A percentile compares a stretch with the other conserved stretches of the same genome.
Conservation (phyloP, 495 filamentous ascomycete species). For the Annulohypoxylon nitens region DNA sequence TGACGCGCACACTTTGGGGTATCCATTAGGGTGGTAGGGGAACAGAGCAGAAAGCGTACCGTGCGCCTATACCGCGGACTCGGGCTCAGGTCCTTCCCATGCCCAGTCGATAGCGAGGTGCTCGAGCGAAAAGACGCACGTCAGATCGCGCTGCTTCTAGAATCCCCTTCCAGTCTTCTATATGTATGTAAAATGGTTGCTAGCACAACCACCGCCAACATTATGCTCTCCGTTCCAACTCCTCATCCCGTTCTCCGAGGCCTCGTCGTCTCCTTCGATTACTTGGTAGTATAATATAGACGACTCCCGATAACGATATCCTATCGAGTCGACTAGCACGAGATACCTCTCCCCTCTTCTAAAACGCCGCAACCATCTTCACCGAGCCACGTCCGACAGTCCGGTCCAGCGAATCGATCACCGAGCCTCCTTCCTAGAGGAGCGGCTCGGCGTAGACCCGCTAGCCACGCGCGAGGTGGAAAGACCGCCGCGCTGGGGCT, state of each 20-base stretch:
- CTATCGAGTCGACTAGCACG: not conserved
- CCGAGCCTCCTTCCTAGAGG: conserved; percentile 30
- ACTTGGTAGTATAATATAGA: not conserved
- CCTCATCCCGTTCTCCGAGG: not conserved
- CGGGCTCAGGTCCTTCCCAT: not conserved
- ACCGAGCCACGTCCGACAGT: not conserved
- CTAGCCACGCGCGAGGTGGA: conserved; percentile 17
- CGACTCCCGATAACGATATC: not conserved
- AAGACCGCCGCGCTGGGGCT: conserved; percentile 20
- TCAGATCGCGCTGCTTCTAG: not conserved
- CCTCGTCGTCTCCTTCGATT: not conserved
- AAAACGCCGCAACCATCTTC: not conserved
- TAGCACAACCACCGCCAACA: not conserved
- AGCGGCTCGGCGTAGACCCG: conserved; percentile 18
- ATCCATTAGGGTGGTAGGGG: conserved; percentile 12
- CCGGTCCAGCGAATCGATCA: not conserved
- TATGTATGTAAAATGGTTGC: not conserved
- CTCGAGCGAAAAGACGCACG: conserved; percentile 6
- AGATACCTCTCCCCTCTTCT: not conserved
- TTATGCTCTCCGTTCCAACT: not conserved
- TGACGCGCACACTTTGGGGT: not conserved
- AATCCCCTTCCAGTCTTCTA: conserved; percentile 2
- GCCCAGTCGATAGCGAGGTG: not conserved
- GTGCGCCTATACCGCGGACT: conserved; percentile 5
- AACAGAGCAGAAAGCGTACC: conserved; percentile 11